Conservation (phyloP, 2,329 filamentous ascomycete genomes). For the Diaporthe eres region DNA sequence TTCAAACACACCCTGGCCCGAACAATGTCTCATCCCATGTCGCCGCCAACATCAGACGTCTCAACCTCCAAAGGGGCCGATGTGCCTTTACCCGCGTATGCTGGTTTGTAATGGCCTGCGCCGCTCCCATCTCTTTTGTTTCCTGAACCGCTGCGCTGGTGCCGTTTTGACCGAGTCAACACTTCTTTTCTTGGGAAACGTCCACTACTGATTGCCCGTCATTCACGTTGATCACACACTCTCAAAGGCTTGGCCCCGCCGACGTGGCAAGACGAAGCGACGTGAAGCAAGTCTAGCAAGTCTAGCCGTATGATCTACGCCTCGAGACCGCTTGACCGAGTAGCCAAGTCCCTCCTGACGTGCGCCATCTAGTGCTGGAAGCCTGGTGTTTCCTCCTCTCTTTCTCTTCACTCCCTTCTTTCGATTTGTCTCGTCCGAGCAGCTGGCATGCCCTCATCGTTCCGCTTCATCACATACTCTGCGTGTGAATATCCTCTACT, state of each 20-base stretch:
- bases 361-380: background rate
- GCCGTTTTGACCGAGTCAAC: conserved; percentile 4
- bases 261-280: conserved; percentile 12
- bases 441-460: conserved; percentile 39
- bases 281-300: conserved; percentile 22
- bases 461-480: conserved; percentile 25
- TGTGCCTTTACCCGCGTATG: background rate
- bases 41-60: conserved; percentile 39
- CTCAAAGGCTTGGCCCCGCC: conserved; percentile 25
- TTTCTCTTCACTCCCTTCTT: background rate
- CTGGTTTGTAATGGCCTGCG: background rate
- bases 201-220: conserved; percentile 23
- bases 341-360: background rate
- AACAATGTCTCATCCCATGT: conserved; percentile 37
- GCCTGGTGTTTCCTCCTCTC: conserved; percentile 7
- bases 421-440: conserved; percentile 36
- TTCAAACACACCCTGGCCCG: conserved; percentile 37
- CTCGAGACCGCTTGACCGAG: background rate
- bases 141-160: conserved; percentile 3
- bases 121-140: conserved; percentile 2
- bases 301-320: conserved; percentile 5
- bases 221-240: conserved; percentile 29
- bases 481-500: conserved; percentile 37
- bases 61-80: conserved; percentile 26
- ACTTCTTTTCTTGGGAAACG: conserved; percentile 12